Conservation (phyloP, 768 basidiomycete species). For the Rhodosporidiobolus odoratus region DNA sequence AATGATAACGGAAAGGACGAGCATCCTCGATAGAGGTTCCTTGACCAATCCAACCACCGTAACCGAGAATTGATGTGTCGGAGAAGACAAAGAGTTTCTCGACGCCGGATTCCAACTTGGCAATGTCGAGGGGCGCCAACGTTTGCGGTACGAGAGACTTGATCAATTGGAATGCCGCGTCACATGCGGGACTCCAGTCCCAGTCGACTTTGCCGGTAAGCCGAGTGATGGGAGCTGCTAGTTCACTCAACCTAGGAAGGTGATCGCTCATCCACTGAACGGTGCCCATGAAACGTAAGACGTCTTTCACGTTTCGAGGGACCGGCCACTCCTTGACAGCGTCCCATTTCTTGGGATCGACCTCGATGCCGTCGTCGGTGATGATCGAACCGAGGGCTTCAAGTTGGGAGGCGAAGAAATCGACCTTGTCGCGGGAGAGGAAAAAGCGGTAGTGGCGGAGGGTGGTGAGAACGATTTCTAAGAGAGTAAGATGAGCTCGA, state of each 20-base stretch:
- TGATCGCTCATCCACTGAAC: conserved; percentile 22
- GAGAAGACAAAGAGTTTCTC: conserved; percentile 13
- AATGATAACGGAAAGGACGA: conserved; percentile 16
- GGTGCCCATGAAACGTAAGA: conserved; percentile 16
- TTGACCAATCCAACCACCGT: conserved; percentile 21
- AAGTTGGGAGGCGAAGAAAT: too few relatives aligned
- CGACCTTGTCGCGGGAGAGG: too few relatives aligned
- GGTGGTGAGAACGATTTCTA: conserved; percentile 43
- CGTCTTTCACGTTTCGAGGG: too few relatives aligned
- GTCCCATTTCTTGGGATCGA: too few relatives aligned
- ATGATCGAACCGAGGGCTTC: too few relatives aligned
- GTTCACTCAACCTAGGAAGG: conserved; percentile 3
- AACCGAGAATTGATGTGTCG: conserved; percentile 7
- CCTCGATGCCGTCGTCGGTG: too few relatives aligned
- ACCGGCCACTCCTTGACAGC: too few relatives aligned
- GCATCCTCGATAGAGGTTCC: neutral
- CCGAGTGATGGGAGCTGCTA: neutral
- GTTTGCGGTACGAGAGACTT: neutral
- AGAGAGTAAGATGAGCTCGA: conserved; percentile 47
- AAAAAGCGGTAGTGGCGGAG: too few relatives aligned
- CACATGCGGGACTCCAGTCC: conserved; percentile 5
- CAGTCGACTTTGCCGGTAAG: conserved; percentile 21
- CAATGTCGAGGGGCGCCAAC: neutral
- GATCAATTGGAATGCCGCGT: neutral
- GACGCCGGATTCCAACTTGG: neutral